Evolutionary conservation across 176 grass and related monocot genomes (phyloP), one percentile per base, ranked within the genome.

Genomic region (Phoenix dactylifera): DNA sequence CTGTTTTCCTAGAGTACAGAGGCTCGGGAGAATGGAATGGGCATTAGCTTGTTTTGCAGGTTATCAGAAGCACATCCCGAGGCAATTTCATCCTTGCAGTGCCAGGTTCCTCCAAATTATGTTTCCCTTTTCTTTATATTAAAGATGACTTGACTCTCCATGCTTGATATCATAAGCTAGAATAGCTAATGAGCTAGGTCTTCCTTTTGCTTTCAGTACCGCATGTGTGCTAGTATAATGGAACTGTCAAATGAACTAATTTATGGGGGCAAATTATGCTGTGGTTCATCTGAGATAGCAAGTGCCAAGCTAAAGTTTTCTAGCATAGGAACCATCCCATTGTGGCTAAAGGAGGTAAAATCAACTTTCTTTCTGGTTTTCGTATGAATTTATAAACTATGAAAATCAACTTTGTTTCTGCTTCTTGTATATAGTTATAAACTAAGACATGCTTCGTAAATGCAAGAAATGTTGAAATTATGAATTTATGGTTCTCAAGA

Each of bases 221-320:
- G 92, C 49, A 97, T 97, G 92, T 90, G 83, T 79, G 75, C 77
- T 69, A 84, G 87, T 80, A 97, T 97, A 71, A 97, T 97, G 92
- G 87, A 88, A 66, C 79, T 97, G 5, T 85, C 87, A 23, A 96
- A 97, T 73, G 64, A 78, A 49, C 72, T 97, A 67, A 97, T 97
- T 75, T 97, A 97, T 61, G 80, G 72, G 32, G 76, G 83, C 69
- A 90, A 84, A 76, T 73, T 97, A 72, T 83, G 72, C 51, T 91
- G 87, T 72, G 87, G 92, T 67, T 97, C 92, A 4, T 60, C 74
- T 70, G 80, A 88, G 80, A 79, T 97, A 51, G 87, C 83, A 78
- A 68, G 77, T 72, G 74, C 87, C 6, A 91, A 85, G 39, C 87
- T 97, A 61, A 73, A 82, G 29, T 88, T 85, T 77, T 85, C 69